Conservation (phyloP, 352 stramenopile genomes). For the Peronospora tabacina region DNA sequence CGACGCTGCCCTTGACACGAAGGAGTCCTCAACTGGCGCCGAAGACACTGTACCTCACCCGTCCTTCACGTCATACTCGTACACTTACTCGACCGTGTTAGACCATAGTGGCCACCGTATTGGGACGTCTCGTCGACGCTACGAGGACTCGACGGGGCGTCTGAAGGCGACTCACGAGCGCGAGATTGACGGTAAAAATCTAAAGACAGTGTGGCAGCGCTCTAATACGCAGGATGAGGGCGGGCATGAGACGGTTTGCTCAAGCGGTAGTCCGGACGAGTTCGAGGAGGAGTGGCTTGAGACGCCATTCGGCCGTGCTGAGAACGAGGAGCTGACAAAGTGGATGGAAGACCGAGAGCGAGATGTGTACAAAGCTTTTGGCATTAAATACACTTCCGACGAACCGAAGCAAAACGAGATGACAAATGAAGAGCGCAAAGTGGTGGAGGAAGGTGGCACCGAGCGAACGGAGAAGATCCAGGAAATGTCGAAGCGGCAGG, state of each 20-base stretch:
- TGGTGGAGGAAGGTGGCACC: conserved; percentile 14
- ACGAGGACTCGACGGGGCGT: conserved; percentile 64
- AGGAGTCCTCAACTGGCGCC: conserved; percentile 15
- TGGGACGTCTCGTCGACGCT: conserved; percentile 49
- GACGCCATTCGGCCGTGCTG: conserved; percentile 52
- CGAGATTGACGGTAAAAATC: conserved; percentile 52
- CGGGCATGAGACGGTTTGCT: conserved; percentile 40
- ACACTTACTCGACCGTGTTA: conserved; percentile 54
- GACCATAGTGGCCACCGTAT: conserved; percentile 51
- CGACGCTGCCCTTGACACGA: conserved; percentile 12
- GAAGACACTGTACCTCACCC: conserved; percentile 16
- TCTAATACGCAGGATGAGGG: conserved; percentile 44
- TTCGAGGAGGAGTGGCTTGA: conserved; percentile 60
- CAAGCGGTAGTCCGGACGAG: conserved; percentile 34
- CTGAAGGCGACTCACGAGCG: conserved; percentile 69
- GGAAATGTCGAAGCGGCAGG: conserved; percentile 47
- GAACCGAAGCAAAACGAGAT: conserved; percentile 11
- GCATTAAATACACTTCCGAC: conserved; percentile 33
- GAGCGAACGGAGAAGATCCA: conserved; percentile 51
- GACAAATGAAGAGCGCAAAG: conserved; percentile 13
- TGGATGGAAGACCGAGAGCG: conserved; percentile 25
- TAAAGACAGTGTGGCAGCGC: conserved; percentile 50
- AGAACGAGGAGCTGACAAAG: conserved; percentile 29
- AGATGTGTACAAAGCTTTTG: conserved; percentile 25
- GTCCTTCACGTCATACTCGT: conserved; percentile 51